Evolutionary conservation across 2,329 filamentous ascomycete species (phyloP).

Genomic region (Hypoxylon sp.): DNA sequence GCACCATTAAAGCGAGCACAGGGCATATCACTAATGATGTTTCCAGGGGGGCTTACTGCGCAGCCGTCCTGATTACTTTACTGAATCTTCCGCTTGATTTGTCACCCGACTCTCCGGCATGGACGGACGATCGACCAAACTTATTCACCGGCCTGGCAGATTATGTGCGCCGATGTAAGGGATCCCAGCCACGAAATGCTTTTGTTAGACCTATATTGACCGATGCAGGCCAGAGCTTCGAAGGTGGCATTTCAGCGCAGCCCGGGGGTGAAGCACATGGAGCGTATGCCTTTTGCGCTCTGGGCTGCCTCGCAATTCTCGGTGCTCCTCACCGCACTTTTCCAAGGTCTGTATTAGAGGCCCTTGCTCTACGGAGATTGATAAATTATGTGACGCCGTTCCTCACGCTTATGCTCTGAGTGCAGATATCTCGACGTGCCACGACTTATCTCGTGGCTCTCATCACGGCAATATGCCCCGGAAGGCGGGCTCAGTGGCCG

Average conservation of each 20-base stretch:
- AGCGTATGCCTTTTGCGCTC: conserved; percentile 93
- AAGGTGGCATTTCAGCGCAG: conserved; percentile 90
- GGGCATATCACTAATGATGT: conserved; percentile 40
- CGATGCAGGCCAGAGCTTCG: conserved; percentile 83
- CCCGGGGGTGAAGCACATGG: conserved; percentile 94
- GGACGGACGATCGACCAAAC: conserved; percentile 70
- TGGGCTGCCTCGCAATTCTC: conserved; percentile 89
- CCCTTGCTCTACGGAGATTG: conserved; percentile 53
- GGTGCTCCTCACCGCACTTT: conserved; percentile 82
- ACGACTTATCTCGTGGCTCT: conserved; percentile 86
- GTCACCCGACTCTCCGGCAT: conserved; percentile 76
- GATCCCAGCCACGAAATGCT: conserved; percentile 36
- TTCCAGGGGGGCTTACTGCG: conserved; percentile 88
- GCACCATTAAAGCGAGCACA: conserved; percentile 24
- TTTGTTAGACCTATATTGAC: conserved; percentile 42
- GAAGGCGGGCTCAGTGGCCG: conserved; percentile 94
- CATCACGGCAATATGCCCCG: conserved; percentile 86
- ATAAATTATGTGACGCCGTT: conserved; percentile 50
- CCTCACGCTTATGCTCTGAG: conserved; percentile 44
- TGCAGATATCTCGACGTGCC: conserved; percentile 80
- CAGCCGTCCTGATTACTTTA: conserved; percentile 84
- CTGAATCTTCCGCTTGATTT: conserved; percentile 86
- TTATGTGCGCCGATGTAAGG: conserved; percentile 84
- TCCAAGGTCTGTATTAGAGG: conserved; percentile 68
- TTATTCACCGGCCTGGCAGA: conserved; percentile 81